Conservation (phyloP, 202 grass and related monocot genomes). For the Zizania palustris region DNA sequence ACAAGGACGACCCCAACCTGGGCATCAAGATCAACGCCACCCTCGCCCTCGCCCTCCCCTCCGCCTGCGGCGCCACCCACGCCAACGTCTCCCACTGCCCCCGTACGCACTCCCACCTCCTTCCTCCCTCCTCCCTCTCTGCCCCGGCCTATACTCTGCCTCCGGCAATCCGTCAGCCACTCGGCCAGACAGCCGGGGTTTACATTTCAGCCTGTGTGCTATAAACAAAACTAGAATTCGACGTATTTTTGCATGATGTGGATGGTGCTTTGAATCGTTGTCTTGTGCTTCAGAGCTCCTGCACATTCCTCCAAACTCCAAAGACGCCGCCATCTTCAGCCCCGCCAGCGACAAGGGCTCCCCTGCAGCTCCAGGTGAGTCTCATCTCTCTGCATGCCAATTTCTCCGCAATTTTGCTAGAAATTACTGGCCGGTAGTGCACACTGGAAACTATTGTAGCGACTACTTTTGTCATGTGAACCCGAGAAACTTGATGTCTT, state of each 20-base stretch:
- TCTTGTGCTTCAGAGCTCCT: constrained; percentile 67
- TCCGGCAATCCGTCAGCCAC: too few relatives aligned
- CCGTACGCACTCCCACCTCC: constrained; percentile 31
- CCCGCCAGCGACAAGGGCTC: constrained; percentile 45
- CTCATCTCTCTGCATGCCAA: background rate
- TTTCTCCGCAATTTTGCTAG: background rate
- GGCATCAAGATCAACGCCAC: constrained; percentile 88
- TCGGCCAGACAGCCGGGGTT: too few relatives aligned
- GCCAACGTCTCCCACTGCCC: constrained; percentile 86
- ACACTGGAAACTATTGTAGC: background rate
- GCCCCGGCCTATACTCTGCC: too few relatives aligned
- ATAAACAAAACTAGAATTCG: too few relatives aligned
- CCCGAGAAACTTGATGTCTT: background rate
- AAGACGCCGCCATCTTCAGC: constrained; percentile 79
- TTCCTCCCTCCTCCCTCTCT: too few relatives aligned
- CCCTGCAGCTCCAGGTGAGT: constrained; percentile 58
- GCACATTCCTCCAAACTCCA: constrained; percentile 78
- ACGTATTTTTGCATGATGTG: background rate
- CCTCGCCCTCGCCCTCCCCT: constrained; percentile 68
- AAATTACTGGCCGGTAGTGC: background rate
- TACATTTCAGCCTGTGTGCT: too few relatives aligned
- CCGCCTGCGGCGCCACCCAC: constrained; percentile 52
- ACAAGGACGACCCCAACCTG: constrained; percentile 81
- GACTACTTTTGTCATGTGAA: background rate
- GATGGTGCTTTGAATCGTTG: background rate